These are phyloP conservation scores for Saururus chinensis DNA, from an alignment of 164 flowering plant genomes.

Conservation along the genomic window DNA sequence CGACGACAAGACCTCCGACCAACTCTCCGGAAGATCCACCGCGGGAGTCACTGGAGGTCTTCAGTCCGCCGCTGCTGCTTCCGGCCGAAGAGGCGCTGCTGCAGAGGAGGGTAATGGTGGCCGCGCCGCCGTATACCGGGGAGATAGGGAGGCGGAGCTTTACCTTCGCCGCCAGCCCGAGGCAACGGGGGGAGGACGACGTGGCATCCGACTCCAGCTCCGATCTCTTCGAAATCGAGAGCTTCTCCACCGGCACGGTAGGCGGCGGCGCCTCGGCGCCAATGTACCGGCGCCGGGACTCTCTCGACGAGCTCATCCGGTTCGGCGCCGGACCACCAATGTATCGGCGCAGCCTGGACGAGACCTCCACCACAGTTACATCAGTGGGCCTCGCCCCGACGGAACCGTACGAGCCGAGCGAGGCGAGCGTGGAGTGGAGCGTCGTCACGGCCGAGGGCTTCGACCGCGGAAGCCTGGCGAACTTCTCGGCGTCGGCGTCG, in stretches of 20 bases:
- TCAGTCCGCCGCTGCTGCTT: slow-evolving; percentile 13
- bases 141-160: slow-evolving; percentile 16
- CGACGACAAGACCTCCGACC: neutral
- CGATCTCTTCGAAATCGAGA: slow-evolving; percentile 86
- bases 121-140: slow-evolving; percentile 2
- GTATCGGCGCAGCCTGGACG: slow-evolving; percentile 30
- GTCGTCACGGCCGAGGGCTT: slow-evolving; percentile 85
- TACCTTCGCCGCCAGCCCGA: slow-evolving; percentile 26
- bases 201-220: slow-evolving; percentile 79
- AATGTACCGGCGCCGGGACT: slow-evolving; percentile 18
- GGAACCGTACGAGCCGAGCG: slow-evolving; percentile 83
- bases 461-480: slow-evolving; percentile 43
- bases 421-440: slow-evolving; percentile 86
- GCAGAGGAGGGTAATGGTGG: slow-evolving; percentile 2
- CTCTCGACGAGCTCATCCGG: slow-evolving; percentile 5
- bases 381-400: slow-evolving; percentile 34
- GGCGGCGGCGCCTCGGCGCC: slow-evolving; percentile 15
- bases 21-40: slow-evolving; percentile 24
- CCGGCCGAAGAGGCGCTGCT: slow-evolving; percentile 2
- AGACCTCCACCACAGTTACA: slow-evolving; percentile 21
- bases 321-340: neutral
- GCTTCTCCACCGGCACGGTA: slow-evolving; percentile 56
- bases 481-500: slow-evolving; percentile 30
- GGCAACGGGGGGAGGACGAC: slow-evolving; percentile 41
- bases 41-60: slow-evolving; percentile 49